A percentile compares a stretch with the other conserved stretches of the same genome.
phyloP scores from a whole-genome alignment of 1,139 yeast genomes.

The Yarrowia galli region DNA sequence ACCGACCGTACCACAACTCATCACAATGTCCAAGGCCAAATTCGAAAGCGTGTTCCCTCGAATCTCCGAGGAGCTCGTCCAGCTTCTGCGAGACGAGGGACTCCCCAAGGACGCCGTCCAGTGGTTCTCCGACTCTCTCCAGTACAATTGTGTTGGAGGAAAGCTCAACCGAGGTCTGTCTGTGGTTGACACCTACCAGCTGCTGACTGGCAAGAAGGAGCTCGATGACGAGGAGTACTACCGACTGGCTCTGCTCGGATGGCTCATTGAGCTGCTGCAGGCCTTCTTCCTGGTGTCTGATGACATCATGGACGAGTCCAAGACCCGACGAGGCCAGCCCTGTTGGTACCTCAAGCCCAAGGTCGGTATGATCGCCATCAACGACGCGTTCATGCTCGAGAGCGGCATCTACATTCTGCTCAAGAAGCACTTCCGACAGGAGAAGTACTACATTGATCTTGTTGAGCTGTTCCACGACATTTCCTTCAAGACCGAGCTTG shows the following conservation, averaged over 20 bases:
- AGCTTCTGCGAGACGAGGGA: conserved; percentile 69
- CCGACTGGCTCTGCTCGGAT: conserved; percentile 88
- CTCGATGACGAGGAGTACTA: conserved; percentile 73
- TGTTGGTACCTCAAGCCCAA: conserved; percentile 90
- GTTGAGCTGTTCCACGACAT: conserved; percentile 84
- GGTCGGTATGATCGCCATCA: conserved; percentile 93
- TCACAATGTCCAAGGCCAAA: conserved; percentile 56
- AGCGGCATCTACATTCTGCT: conserved; percentile 89
- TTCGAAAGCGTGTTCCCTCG: conserved; percentile 79
- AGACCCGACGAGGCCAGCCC: conserved; percentile 98
- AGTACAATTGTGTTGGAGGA: conserved; percentile 95
- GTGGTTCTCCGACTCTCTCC: conserved; percentile 67
- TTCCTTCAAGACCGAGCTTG: conserved; percentile 96
- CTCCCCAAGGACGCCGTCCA: conserved; percentile 86
- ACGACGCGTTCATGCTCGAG: conserved; percentile 96
- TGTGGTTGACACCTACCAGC: conserved; percentile 89
- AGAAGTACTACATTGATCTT: conserved; percentile 84
- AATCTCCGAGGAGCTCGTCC: conserved; percentile 76
- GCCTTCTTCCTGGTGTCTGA: conserved; percentile 98
- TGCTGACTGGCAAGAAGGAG: conserved; percentile 74
- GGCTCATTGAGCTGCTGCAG: conserved; percentile 94
- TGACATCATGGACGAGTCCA: conserved; percentile 97
- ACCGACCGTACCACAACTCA: too few relatives aligned
- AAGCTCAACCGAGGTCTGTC: conserved; percentile 96
- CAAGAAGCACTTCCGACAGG: conserved; percentile 85